Percentiles rank a stretch among this genome's conserved stretches.
These are phyloP conservation scores for Sequoiadendron giganteum DNA, from an alignment of 75 land plant species.

Conservation along the genomic window DNA sequence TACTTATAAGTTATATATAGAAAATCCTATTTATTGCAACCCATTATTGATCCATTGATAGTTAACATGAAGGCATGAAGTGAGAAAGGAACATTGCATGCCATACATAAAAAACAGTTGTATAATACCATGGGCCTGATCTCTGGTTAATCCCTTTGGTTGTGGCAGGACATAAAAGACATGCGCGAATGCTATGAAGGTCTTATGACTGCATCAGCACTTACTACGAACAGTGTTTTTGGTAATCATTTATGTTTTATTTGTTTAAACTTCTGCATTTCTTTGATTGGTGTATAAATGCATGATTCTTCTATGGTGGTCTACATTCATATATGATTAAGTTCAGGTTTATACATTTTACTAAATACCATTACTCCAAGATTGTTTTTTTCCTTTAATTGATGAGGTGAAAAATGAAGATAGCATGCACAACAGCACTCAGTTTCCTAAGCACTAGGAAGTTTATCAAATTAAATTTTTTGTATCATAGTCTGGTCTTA, in stretches of 20 bases:
- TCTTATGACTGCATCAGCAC: conserved; percentile 62
- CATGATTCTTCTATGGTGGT: not conserved
- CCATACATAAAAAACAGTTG: not conserved
- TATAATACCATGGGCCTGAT: not conserved
- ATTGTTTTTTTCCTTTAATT: not conserved
- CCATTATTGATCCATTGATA: not conserved
- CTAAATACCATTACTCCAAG: not conserved
- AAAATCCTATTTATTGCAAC: not conserved
- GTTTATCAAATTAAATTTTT: not conserved
- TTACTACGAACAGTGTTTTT: conserved; percentile 61
- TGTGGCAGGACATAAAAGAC: conserved; percentile 50
- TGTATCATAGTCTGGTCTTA: not conserved
- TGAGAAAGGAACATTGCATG: not conserved
- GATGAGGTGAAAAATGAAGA: not conserved
- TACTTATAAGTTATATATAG: not conserved
- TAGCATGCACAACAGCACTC: not conserved
- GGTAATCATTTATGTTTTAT: conserved; percentile 25
- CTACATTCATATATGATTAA: not conserved
- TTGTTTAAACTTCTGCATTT: not conserved
- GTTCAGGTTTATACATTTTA: not conserved
- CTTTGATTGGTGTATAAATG: not conserved
- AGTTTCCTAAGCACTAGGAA: not conserved
- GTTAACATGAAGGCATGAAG: not conserved
- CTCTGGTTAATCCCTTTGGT: conserved; percentile 6
- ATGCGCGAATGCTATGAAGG: conserved; percentile 68